Percentiles rank a stretch among this genome's conserved stretches.
Evolutionary conservation across 768 basidiomycete genomes (phyloP).

Genomic region (Clavaria fumosa): DNA sequence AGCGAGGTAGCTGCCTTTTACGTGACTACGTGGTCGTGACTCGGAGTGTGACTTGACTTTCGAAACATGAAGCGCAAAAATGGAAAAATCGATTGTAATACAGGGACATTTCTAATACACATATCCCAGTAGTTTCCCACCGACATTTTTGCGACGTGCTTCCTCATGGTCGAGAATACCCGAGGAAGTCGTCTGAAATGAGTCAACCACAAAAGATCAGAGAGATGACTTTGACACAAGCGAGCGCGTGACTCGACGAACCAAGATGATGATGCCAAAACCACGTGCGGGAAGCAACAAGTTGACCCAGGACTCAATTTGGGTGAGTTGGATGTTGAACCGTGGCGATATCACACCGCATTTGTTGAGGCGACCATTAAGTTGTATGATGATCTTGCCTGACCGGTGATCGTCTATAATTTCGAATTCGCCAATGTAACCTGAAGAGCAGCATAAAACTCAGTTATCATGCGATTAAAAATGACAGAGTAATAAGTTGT

Average conservation of each 20-base stretch:
- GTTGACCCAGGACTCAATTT: slow-evolving; percentile 96
- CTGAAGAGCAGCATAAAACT: slow-evolving; percentile 24
- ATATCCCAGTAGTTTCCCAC: slow-evolving; percentile 88
- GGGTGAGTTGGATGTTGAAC: slow-evolving; percentile 86
- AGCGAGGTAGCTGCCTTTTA: too few species aligned
- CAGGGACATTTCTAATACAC: slow-evolving; percentile 79
- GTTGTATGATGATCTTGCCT: slow-evolving; percentile 95
- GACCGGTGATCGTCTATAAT: slow-evolving; percentile 98
- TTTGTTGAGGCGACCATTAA: slow-evolving; percentile 98
- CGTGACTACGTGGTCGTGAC: too few species aligned
- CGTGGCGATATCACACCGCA: slow-evolving; percentile 99
- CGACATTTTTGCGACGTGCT: slow-evolving; percentile 95
- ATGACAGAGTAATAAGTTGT: slow-evolving; percentile 21
- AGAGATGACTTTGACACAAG: background rate
- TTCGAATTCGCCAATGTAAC: slow-evolving; percentile 98
- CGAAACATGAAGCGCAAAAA: too few species aligned
- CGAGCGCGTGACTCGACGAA: slow-evolving; percentile 22
- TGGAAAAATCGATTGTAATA: too few species aligned
- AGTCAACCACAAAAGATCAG: background rate
- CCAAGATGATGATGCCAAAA: slow-evolving; percentile 92
- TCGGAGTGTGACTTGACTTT: too few species aligned
- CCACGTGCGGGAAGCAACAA: slow-evolving; percentile 89
- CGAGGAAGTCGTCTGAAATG: slow-evolving; percentile 75
- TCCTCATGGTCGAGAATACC: slow-evolving; percentile 99
- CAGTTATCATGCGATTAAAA: slow-evolving; percentile 11